These are phyloP conservation scores for Tilletiopsis washingtonensis DNA, from an alignment of 1,284 basidiomycete genomes.

Conservation along the genomic window DNA sequence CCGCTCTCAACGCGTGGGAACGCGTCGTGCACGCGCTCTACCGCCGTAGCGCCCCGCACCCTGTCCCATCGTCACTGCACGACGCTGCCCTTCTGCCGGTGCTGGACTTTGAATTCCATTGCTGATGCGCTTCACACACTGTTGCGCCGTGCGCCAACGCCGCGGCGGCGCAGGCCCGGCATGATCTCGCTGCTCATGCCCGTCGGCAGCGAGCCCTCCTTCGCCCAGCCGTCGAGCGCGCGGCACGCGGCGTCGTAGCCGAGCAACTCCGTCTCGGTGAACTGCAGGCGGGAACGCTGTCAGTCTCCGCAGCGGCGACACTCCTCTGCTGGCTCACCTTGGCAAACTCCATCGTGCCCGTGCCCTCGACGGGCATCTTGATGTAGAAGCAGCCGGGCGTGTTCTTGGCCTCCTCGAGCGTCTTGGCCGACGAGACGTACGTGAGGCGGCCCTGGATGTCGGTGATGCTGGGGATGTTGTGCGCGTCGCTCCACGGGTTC, in stretches of 20 bases:
- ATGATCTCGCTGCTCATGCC: conserved; percentile 38
- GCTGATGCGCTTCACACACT: too few relatives aligned
- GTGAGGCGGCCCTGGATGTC: conserved; percentile 92
- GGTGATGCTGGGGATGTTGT: conserved; percentile 80
- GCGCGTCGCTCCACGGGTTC: conserved; percentile 57
- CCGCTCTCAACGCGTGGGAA: too few relatives aligned
- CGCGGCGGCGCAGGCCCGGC: conserved; percentile 11
- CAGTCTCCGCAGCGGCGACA: too few relatives aligned
- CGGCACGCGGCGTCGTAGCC: conserved; percentile 71
- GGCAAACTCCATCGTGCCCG: conserved; percentile 43
- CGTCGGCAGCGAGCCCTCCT: conserved; percentile 69
- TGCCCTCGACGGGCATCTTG: conserved; percentile 70
- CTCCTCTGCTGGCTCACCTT: too few relatives aligned
- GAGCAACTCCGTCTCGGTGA: conserved; percentile 60
- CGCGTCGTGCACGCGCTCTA: too few relatives aligned
- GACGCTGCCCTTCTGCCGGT: too few relatives aligned
- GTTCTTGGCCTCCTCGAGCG: conserved; percentile 85
- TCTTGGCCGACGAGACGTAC: conserved; percentile 92
- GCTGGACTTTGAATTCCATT: too few relatives aligned
- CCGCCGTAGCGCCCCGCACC: too few relatives aligned
- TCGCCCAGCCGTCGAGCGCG: conserved; percentile 69
- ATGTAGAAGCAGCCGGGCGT: conserved; percentile 83
- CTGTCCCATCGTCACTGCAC: too few relatives aligned
- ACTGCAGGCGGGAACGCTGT: conserved; percentile 50
- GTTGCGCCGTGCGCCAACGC: conserved; percentile 25